A percentile compares a stretch with the other conserved stretches of the same genome.
Evolutionary conservation across 257 asterid genomes (phyloP).

Genomic region (Solanum bukasovii): DNA sequence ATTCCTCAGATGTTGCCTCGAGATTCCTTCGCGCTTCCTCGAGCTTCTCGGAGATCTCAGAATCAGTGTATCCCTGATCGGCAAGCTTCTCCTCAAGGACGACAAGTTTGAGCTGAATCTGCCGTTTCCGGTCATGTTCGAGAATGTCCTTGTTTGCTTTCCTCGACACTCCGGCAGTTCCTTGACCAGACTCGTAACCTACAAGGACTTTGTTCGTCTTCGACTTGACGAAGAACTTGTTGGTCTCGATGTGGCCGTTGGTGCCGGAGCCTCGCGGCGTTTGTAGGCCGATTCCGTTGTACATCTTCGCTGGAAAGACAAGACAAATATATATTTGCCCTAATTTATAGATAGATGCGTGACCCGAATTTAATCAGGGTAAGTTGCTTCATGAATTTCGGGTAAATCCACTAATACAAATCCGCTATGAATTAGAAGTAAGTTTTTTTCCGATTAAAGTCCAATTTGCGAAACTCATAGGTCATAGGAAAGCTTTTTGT

Average conservation of each 20-base stretch:
- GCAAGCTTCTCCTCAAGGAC: conserved; percentile 58
- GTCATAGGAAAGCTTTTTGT: too few relatives aligned
- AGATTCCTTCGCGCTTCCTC: conserved; percentile 50
- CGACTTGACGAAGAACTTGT: conserved; percentile 35
- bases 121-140: conserved; percentile 90
- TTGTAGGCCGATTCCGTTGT: conserved; percentile 82
- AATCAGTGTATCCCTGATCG: conserved; percentile 70
- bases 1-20: conserved; percentile 43
- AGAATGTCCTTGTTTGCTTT: conserved; percentile 58
- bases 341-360: background rate
- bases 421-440: too few relatives aligned
- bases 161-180: conserved; percentile 56
- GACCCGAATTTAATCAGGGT: background rate
- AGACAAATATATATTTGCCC: background rate
- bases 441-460: too few relatives aligned
- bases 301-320: conserved; percentile 24
- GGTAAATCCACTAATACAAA: background rate
- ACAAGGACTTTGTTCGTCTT: conserved; percentile 62
- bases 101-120: conserved; percentile 65
- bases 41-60: conserved; percentile 63
- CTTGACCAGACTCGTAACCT: conserved; percentile 57
- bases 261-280: conserved; percentile 86
- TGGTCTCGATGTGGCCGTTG: conserved; percentile 72
- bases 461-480: too few relatives aligned
- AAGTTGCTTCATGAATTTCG: background rate